Base-by-base conservation (phyloP, 305 asterid species). In the Solanum hybrid region DNA sequence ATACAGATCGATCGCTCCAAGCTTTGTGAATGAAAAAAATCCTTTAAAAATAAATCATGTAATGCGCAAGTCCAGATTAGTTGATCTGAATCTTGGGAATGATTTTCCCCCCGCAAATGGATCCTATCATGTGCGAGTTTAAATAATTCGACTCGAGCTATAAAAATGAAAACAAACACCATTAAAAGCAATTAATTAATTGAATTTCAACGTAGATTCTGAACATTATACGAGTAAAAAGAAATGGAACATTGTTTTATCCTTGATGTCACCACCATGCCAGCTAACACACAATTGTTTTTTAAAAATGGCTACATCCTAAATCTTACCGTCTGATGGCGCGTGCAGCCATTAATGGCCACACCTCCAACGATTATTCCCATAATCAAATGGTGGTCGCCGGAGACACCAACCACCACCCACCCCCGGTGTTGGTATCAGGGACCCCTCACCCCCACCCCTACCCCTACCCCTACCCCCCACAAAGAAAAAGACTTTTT, bases 311-410 rank as follows among this genome's bases (percentile, higher is more conserved):
- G 76, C n/a, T 31, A 31, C 34, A 85, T 57, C 46, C 42, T 57
- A 57, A 57, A 85, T 57, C 33, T 85, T 85, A 31, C 76, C 76
- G 88, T n/a, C 88, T 20, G 20, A 64, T 6, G 36, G 88, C 88
- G 88, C 88, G 88, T 85, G 88, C 33, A 57, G 46, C 76, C 76
- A 85, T 85, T 57, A 33, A 85, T 57, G 46, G n/a, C 88, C 88
- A 85, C 76, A 57, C 29, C 40, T 85, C 33, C 76, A 57, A 57
- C 76, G 76, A 18, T 57, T 31, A 61, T 85, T 57, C n/a, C 88
- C 82, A 76, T 76, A 76, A 9, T 76, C 82, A 76, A 76, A 24
- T 42, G 87, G 37, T 83, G 87, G 39, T 83, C 39, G 39, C 73
- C 73, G 71, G 87, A 51, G 74, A 84, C 87, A 84, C 74, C 29